Evolutionary conservation across 345 rosid genomes (phyloP).

Genomic region (Lepidium aucheri): DNA sequence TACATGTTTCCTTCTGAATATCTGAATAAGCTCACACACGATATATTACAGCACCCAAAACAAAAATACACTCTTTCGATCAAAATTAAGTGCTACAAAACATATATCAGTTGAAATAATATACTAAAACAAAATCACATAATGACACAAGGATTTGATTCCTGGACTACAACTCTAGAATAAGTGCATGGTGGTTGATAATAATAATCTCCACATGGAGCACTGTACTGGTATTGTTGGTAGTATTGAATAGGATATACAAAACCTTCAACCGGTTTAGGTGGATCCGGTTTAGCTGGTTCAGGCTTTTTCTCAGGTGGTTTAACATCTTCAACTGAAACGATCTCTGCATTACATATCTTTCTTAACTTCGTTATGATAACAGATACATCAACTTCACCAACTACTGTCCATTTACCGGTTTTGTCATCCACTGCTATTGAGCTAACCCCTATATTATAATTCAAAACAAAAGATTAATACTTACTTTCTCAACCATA

Average conservation of each 20-base stretch:
- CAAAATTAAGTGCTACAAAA: too few species aligned
- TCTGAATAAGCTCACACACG: neutral
- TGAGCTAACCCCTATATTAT: conserved; percentile 36
- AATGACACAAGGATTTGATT: too few species aligned
- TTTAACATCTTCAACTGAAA: conserved; percentile 54
- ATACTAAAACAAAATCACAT: too few species aligned
- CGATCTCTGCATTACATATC: conserved; percentile 35
- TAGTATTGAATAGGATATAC: neutral
- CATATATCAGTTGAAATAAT: too few species aligned
- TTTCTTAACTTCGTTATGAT: conserved; percentile 46
- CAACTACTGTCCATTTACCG: conserved; percentile 45
- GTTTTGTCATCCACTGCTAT: conserved; percentile 48
- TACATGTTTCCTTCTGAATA: neutral
- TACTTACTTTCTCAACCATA: neutral
- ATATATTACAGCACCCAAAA: neutral
- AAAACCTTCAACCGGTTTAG: neutral
- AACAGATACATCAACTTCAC: conserved; percentile 38
- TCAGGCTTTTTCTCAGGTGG: conserved; percentile 51
- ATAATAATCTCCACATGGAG: neutral
- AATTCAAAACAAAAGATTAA: neutral
- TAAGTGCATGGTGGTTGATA: neutral
- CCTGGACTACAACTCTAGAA: too few species aligned
- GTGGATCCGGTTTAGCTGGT: conserved; percentile 14
- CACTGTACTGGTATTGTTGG: neutral
- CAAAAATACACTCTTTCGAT: too few species aligned